These are phyloP conservation scores for Scedosporium minutisporum DNA, from an alignment of 2,329 filamentous ascomycete genomes.

Conservation along the genomic window DNA sequence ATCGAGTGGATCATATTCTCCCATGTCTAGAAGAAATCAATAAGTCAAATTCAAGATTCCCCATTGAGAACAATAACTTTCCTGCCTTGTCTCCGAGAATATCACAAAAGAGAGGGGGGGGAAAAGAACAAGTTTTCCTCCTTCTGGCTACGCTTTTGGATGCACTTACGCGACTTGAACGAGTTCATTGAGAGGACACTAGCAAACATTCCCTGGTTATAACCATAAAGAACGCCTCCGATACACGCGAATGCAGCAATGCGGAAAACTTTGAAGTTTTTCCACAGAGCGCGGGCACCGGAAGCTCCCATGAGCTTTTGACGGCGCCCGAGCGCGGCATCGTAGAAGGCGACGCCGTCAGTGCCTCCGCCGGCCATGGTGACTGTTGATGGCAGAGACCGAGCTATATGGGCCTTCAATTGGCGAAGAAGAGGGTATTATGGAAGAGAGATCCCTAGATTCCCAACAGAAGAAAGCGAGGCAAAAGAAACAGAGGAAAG, in stretches of 20 bases:
- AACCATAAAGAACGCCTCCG: slow-evolving; percentile 55
- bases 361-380: slow-evolving; percentile 5
- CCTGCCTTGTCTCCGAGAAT: slow-evolving; percentile 21
- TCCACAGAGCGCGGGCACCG: slow-evolving; percentile 42
- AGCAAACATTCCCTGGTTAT: slow-evolving; percentile 71
- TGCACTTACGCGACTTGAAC: slow-evolving; percentile 37
- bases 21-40: slow-evolving; percentile 36
- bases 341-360: slow-evolving; percentile 3
- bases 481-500: background rate
- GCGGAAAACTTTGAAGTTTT: slow-evolving; percentile 51
- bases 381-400: background rate
- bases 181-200: slow-evolving; percentile 52
- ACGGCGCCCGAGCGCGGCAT: slow-evolving; percentile 34
- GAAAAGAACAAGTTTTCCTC: slow-evolving; percentile 25
- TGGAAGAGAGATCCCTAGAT: background rate
- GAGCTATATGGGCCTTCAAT: background rate
- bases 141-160: background rate
- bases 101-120: slow-evolving; percentile 31
- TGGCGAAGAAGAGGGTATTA: background rate
- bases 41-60: background rate
- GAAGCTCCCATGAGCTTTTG: slow-evolving; percentile 43
- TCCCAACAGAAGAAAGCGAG: background rate
- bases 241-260: slow-evolving; percentile 54
- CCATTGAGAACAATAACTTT: background rate
- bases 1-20: slow-evolving; percentile 37